Evolutionary conservation across 768 basidiomycete genomes (phyloP).

Genomic region (Chalciporus sphaerocephalus): DNA sequence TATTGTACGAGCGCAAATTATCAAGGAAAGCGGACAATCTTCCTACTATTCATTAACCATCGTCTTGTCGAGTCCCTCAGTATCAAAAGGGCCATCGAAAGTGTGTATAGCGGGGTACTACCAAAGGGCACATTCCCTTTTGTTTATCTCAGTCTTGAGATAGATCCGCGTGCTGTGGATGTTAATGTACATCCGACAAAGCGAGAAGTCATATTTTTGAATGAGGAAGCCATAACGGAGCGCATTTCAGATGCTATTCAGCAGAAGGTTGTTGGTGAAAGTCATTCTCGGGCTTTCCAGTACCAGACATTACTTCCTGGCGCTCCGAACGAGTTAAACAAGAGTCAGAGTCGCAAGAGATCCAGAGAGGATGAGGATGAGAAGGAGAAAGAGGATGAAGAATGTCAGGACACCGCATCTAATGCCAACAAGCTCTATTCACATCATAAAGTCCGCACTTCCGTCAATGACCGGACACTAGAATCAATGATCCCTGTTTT

Average conservation of each 20-base stretch:
- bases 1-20: conserved; percentile 86
- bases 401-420: conserved; percentile 20
- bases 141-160: conserved; percentile 84
- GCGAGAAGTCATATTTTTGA: conserved; percentile 89
- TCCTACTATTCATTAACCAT: conserved; percentile 93
- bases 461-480: conserved; percentile 79
- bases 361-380: conserved; percentile 38
- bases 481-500: conserved; percentile 88
- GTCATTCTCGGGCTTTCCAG: conserved; percentile 65
- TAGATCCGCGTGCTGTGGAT: conserved; percentile 86
- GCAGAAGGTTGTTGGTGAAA: conserved; percentile 54
- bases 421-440: conserved; percentile 54
- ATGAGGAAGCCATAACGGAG: conserved; percentile 84
- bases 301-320: conserved; percentile 72
- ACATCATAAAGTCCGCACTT: conserved; percentile 91
- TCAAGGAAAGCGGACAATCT: conserved; percentile 78
- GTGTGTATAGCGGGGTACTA: conserved; percentile 75
- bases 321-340: conserved; percentile 35
- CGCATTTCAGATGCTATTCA: conserved; percentile 72
- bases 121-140: conserved; percentile 90
- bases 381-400: conserved; percentile 31
- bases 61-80: conserved; percentile 86
- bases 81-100: conserved; percentile 85
- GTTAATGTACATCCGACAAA: conserved; percentile 99
- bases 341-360: conserved; percentile 24